Conservation (phyloP, 805 yeast genomes). For the Metschnikowia santaceciliae region DNA sequence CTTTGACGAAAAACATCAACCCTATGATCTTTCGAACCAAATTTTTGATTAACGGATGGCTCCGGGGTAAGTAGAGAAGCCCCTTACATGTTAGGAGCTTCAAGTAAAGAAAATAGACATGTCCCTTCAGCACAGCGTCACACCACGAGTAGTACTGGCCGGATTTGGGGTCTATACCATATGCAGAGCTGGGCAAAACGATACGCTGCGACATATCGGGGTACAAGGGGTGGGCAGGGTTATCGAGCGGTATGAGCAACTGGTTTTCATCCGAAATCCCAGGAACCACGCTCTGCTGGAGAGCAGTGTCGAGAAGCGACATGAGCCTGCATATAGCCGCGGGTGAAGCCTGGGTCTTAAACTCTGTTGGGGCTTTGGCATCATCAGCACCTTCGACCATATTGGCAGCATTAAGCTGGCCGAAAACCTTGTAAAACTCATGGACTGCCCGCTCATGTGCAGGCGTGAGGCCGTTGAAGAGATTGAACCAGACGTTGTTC, state of each 20-base stretch:
- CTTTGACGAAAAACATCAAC: slow-evolving; percentile 19
- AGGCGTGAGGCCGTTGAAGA: slow-evolving; percentile 13
- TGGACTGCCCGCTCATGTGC: slow-evolving; percentile 10
- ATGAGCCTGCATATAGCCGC: slow-evolving; percentile 13
- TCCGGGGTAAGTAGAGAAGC: slow-evolving; percentile 18
- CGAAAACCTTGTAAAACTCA: slow-evolving; percentile 12
- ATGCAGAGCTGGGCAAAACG: slow-evolving; percentile 14
- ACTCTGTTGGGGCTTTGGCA: neutral
- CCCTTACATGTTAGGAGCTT: slow-evolving; percentile 23
- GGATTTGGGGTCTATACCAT: slow-evolving; percentile 12
- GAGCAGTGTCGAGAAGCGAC: slow-evolving; percentile 14
- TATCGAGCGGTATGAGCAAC: slow-evolving; percentile 10
- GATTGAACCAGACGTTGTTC: slow-evolving; percentile 13
- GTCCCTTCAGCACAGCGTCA: slow-evolving; percentile 23
- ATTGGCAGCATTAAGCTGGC: slow-evolving; percentile 5
- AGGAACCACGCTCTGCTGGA: slow-evolving; percentile 15
- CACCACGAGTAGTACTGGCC: slow-evolving; percentile 22
- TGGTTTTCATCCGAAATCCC: slow-evolving; percentile 6
- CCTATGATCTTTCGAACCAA: slow-evolving; percentile 16
- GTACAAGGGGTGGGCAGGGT: slow-evolving; percentile 17
- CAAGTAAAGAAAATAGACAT: slow-evolving; percentile 21
- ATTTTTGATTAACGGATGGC: slow-evolving; percentile 21
- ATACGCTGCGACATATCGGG: slow-evolving; percentile 7
- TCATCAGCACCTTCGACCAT: neutral
- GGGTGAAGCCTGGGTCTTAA: slow-evolving; percentile 7